Evolutionary conservation across 148 eudicot genomes (phyloP), one percentile per base, ranked within the genome.

Genomic region (Chenopodium suecicum): DNA sequence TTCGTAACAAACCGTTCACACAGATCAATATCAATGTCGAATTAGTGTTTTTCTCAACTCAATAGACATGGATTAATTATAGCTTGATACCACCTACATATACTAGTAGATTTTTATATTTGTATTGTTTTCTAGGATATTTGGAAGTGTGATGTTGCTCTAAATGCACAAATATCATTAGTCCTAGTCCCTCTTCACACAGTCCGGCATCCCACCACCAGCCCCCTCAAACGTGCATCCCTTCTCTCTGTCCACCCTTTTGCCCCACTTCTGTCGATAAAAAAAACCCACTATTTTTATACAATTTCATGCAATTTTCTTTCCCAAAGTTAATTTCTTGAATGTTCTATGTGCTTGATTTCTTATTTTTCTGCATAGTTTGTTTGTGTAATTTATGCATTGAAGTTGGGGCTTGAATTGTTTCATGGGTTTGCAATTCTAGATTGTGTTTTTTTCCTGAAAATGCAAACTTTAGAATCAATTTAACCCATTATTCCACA

Each of bases 151-250:
- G 54, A 13, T 50, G 54, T 50, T 50, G 16, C 54, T 50, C 13
- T 48, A 41, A 6, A 2, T 50, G 23, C 14, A 68, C 22, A 34
- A 32, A 32, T 69, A 69, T 16, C 20, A 14, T 22, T 11, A 6
- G 46, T 50, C 16, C 14, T 69, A 32, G 22, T 7, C 37, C n/a
- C n/a, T 69, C 44, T 41, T 9, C 29, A 46, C 16, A 23, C 75
- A 72, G 54, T 72, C 56, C 3, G 75, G 75, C 75, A 44, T 54
- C 56, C 75, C 31, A 70, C 74, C 75, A 37, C 74, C 48, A 70
- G 44, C 73, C 69, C 69, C 34, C 73, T 22, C 17, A 4, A 70
- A 41, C 74, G 48, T 70, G 52, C 74, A 19, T 70, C 41, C 12
- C 37, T 10, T 2, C 4, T 11, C 17, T 9, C 14, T 67, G 41